Conservation (phyloP, 257 asterid species). For the Gentiana straminea region DNA sequence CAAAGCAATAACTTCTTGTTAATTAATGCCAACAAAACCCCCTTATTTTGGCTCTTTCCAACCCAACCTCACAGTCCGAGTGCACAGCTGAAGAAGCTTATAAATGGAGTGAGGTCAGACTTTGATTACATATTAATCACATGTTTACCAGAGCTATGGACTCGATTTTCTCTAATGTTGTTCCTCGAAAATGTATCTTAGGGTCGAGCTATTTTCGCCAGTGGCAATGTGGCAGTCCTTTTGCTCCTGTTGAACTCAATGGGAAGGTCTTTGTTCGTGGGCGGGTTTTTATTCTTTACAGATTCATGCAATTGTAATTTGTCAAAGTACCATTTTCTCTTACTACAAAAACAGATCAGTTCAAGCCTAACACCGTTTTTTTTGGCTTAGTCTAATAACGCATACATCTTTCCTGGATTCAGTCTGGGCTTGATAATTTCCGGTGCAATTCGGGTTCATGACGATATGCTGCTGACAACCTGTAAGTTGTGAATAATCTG, state of each 20-base stretch:
- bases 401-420: slow-evolving; percentile 82
- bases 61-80: too few species aligned
- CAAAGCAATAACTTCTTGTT: too few species aligned
- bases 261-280: slow-evolving; percentile 48
- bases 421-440: slow-evolving; percentile 93
- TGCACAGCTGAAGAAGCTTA: too few species aligned
- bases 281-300: slow-evolving; percentile 9
- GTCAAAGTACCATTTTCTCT: too few species aligned
- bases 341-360: too few species aligned
- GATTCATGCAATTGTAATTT: too few species aligned
- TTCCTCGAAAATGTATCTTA: slow-evolving; percentile 16
- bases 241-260: slow-evolving; percentile 38
- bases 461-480: slow-evolving; percentile 91
- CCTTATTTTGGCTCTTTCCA: too few species aligned
- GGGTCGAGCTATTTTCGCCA: slow-evolving; percentile 71
- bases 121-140: background rate
- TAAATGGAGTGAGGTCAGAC: slow-evolving; percentile 66
- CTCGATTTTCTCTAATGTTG: slow-evolving; percentile 2
- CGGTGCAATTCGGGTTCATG: slow-evolving; percentile 89
- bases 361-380: too few species aligned
- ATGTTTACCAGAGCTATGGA: background rate
- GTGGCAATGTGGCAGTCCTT: slow-evolving; percentile 79
- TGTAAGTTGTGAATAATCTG: too few species aligned
- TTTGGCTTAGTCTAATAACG: slow-evolving; percentile 75
- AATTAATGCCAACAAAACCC: too few species aligned